Conservation (phyloP, 2,329 filamentous ascomycete species). For the Metarhizium brunneum region DNA sequence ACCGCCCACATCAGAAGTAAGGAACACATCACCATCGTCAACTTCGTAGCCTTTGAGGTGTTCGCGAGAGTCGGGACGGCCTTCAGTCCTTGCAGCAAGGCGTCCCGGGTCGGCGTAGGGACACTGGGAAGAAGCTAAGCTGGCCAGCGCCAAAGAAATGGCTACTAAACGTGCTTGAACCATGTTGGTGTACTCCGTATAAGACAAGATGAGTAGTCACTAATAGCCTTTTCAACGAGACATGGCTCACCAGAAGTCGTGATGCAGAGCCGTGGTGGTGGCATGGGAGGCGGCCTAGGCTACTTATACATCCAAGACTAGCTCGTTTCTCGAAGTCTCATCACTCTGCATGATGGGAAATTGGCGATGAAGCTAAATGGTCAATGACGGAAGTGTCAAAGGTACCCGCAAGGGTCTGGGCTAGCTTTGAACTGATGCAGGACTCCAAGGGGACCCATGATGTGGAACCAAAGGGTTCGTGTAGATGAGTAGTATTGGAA, state of each 20-base stretch:
- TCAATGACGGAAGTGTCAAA: background rate
- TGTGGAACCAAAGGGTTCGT: too few species aligned
- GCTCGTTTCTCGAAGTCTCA: background rate
- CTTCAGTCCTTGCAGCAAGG: slow-evolving; percentile 16
- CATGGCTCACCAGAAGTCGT: background rate
- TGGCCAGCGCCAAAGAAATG: slow-evolving; percentile 16
- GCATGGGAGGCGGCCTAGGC: background rate
- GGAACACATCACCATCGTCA: slow-evolving; percentile 43
- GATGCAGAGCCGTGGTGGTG: background rate
- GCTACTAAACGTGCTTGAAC: slow-evolving; percentile 14
- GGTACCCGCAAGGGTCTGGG: too few species aligned
- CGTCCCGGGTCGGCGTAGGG: slow-evolving; percentile 22
- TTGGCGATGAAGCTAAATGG: background rate
- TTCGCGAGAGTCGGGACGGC: slow-evolving; percentile 15
- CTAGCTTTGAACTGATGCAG: too few species aligned
- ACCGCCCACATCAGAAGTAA: slow-evolving; percentile 60
- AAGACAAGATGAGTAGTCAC: background rate
- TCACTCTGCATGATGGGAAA: background rate
- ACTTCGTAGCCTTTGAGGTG: slow-evolving; percentile 29
- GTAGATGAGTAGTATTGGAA: too few species aligned
- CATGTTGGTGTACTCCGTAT: slow-evolving; percentile 12
- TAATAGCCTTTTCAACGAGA: background rate
- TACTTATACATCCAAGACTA: slow-evolving; percentile 1
- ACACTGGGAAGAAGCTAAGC: slow-evolving; percentile 20
- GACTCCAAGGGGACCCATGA: too few species aligned